Evolutionary conservation across 2,329 filamentous ascomycete genomes (phyloP), one percentile per base, ranked within the genome.

Genomic region (Pyrenophora seminiperda): DNA sequence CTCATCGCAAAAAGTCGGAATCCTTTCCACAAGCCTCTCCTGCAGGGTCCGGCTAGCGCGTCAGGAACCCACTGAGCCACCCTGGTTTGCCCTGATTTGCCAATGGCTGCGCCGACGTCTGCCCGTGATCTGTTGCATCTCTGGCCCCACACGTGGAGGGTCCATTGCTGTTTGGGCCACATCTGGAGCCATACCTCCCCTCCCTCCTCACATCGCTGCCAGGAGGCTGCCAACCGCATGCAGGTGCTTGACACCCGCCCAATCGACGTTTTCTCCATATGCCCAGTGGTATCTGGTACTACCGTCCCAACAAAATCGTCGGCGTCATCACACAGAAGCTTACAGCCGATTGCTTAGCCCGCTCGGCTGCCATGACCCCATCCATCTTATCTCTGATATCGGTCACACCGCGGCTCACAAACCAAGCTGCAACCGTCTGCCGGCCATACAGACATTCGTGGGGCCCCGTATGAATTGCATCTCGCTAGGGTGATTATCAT

Each of bases 11-110:
- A 52, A 55, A 53, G 27, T 54, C 54, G 50, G 41, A 37, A 50
- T 50, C 31, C 43, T 24, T 36, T 19, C 22, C 42, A 22, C 40
- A 38, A 27, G 46, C 38, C 33, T 27, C 36, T 53, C n/a, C 54
- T 58, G 54, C 54, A 58, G 54, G 54, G 54, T 42, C 54, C 41
- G 24, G 32, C 41, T 58, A 50, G 52, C 37, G 41, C 31, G 19
- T 34, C 54, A 52, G 52, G 52, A 38, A 52, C 51, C 38, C 14
- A 30, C 20, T 41, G 47, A 52, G 30, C 34, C 40, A 19, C 7
- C 14, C 31, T 58, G 50, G 46, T 54, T 56, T 36, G 54, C 7
- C 14, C 31, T 58, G 50, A 48, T 54, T 56, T 36, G 54, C 39
- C 38, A 30, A 20, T 20, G 27, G 15, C 42, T 7, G 19, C n/a